Evolutionary conservation across 768 basidiomycete genomes (phyloP), one percentile per base, ranked within the genome.

Genomic region (Russula griseocarnosa): DNA sequence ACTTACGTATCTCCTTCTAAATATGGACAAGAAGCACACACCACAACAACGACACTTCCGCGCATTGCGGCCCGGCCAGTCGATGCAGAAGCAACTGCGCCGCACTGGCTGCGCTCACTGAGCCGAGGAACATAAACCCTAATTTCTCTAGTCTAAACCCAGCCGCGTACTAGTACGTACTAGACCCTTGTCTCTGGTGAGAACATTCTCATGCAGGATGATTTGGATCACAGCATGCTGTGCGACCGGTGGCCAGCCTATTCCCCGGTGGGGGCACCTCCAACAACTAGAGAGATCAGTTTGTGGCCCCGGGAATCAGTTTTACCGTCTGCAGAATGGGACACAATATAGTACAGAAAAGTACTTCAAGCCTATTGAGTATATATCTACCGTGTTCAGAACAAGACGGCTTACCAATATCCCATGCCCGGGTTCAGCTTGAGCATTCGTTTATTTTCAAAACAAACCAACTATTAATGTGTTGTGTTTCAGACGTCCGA

Each of bases 1-100:
- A 44, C 54, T 65, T 65, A 65, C 63, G 63, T 65, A 65, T 60
- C 30, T 24, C 47, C 30, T 54, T 56, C 62, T 18, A 63, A 63
- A 63, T 44, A 2, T 14, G 47, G 63, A 22, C 53, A 60, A 40
- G 58, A 55, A 49, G 53, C 40, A 50, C 28, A 50, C 49, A 58
- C 30, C 6, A 32, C 24, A 58, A 63, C 20, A 38, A 32, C 62
- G 56, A 63, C 55, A 22, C 62, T 54, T 54, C 52, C 62, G 57
- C 62, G 57, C 57, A 55, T 26, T 32, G 24, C 63, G 63, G 63
- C 46, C 63, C 63, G 58, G n/a, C n/a, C 24, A 7, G 49, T 26
- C 49, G 6, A 28, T 9, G 11, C 14, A 50, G 24, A 22, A 30
- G 30, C 44, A 10, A 4, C 46, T 47, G 46, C 46, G 46, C 46